Evolutionary conservation across 768 basidiomycete species (phyloP), one percentile per base, ranked within the genome.

Genomic region (Lactarius psammicola): DNA sequence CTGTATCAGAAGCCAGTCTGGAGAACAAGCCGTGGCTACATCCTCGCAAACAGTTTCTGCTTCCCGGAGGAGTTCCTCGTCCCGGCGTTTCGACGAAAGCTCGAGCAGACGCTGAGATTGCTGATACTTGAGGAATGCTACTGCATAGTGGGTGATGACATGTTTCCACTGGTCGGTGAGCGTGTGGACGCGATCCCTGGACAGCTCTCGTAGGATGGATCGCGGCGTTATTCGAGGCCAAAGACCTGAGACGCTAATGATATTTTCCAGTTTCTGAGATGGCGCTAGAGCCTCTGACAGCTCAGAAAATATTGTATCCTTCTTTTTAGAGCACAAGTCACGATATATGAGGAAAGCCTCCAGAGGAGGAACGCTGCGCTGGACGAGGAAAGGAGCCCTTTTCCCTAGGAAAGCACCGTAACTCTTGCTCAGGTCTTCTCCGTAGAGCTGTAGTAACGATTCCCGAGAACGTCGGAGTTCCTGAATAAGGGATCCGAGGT

Each of bases 201-300:
- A 66, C 30, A 76, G 53, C n/a, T 73, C 59, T 66, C 71, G 38
- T 11, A 60, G 61, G 9, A 58, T 42, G 56, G 57, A 53, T 38
- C 56, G 44, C 8, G 60, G 62, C 1, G 64, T 66, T 8, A 62
- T 31, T 23, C 64, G 64, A 34, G 64, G 64, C 64, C 64, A 66
- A 5, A 66, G 61, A 11, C 65, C 60, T 0, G 61, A 42, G 11
- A 59, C 5, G 9, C 18, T 2, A 2, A 6, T 2, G 28, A 34
- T 18, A n/a, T 23, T 17, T 23, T 59, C 65, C 20, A 26, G 20
- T 2, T n/a, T 56, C 46, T 62, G 18, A n/a, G 44, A 62, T 2
- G 60, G 64, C 1, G 33, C 38, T 20, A 65, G 60, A 1, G 11
- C 20, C 3, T 23, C 44, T 0, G 30, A 46, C 49, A 65, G 36